Percentiles rank a stretch among this genome's conserved stretches.
Evolutionary conservation across 352 stramenopile genomes (phyloP).

Genomic region (Globisporangium heterothallicum): DNA sequence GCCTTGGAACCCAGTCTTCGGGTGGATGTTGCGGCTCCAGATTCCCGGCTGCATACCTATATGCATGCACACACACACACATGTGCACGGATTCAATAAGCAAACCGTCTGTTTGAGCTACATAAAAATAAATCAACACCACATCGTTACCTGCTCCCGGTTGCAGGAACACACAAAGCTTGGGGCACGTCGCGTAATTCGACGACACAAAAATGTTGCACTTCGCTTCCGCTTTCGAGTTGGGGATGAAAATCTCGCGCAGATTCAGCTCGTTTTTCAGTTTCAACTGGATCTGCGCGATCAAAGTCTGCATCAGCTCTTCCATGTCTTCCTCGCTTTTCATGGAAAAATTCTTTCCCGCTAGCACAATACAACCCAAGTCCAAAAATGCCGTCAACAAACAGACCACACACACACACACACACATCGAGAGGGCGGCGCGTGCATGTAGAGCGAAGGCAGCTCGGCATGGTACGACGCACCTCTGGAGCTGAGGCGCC

Average conservation of each 20-base stretch:
- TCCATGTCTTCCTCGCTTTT: constrained; percentile 81
- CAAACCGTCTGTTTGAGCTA: too few relatives aligned
- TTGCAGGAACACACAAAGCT: constrained; percentile 83
- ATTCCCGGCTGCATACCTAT: constrained; percentile 65
- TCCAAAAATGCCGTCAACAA: too few relatives aligned
- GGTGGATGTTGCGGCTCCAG: constrained; percentile 67
- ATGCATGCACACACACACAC: neutral
- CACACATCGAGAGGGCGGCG: neutral
- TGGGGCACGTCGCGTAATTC: constrained; percentile 75
- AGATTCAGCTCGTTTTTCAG: constrained; percentile 81
- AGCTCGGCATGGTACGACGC: neutral
- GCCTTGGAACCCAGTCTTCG: constrained; percentile 76
- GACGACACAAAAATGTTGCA: constrained; percentile 84
- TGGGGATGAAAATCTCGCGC: constrained; percentile 85
- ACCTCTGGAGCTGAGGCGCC: constrained; percentile 55
- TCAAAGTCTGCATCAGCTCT: constrained; percentile 79
- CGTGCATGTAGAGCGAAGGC: neutral
- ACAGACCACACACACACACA: neutral
- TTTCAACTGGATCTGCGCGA: constrained; percentile 81
- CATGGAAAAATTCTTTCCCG: constrained; percentile 71
- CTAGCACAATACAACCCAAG: constrained; percentile 9
- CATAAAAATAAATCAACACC: too few relatives aligned
- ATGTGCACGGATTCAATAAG: too few relatives aligned
- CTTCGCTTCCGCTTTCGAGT: constrained; percentile 79
- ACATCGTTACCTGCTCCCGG: constrained; percentile 35